Conservation (phyloP, 2,329 filamentous ascomycete genomes). For the Colletotrichum falcatum region DNA sequence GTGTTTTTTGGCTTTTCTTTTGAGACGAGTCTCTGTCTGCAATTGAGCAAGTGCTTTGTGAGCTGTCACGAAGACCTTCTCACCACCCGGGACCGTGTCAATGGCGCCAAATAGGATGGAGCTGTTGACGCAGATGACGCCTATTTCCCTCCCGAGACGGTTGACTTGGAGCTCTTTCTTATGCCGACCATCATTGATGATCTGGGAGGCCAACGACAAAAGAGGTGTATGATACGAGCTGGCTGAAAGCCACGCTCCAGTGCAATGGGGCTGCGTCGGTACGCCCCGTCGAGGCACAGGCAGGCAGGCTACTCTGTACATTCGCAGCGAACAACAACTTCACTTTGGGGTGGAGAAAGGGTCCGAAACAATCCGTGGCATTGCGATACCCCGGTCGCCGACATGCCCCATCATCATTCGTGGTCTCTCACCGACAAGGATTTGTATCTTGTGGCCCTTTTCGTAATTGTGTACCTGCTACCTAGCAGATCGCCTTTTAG, state of each 20-base stretch:
- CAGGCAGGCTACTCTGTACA: slow-evolving; percentile 1
- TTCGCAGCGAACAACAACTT: slow-evolving; percentile 29
- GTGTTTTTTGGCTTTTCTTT: slow-evolving; percentile 36
- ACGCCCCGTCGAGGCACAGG: slow-evolving; percentile 8
- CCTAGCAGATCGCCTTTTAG: slow-evolving; percentile 31
- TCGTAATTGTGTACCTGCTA: too few relatives aligned
- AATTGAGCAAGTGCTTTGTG: slow-evolving; percentile 10
- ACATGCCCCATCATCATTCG: slow-evolving; percentile 32
- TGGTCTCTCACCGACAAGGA: slow-evolving; percentile 23
- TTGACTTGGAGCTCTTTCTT: slow-evolving; percentile 39
- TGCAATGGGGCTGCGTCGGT: slow-evolving; percentile 20
- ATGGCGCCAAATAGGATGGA: slow-evolving; percentile 37
- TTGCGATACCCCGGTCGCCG: slow-evolving; percentile 31
- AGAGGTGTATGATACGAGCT: slow-evolving; percentile 22
- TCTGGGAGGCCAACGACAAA: slow-evolving; percentile 25
- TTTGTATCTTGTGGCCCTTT: slow-evolving; percentile 36
- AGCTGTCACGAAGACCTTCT: slow-evolving; percentile 19
- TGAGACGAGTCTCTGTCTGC: slow-evolving; percentile 30
- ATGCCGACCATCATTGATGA: slow-evolving; percentile 23
- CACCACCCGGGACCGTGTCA: slow-evolving; percentile 23
- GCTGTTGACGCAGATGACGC: slow-evolving; percentile 36
- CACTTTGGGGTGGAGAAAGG: slow-evolving; percentile 36
- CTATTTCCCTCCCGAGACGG: slow-evolving; percentile 26
- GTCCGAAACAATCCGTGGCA: slow-evolving; percentile 39
- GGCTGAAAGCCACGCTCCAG: slow-evolving; percentile 22